These are phyloP conservation scores for Aspergillus olivimuriae DNA, from an alignment of 495 filamentous ascomycete species.

Conservation along the genomic window DNA sequence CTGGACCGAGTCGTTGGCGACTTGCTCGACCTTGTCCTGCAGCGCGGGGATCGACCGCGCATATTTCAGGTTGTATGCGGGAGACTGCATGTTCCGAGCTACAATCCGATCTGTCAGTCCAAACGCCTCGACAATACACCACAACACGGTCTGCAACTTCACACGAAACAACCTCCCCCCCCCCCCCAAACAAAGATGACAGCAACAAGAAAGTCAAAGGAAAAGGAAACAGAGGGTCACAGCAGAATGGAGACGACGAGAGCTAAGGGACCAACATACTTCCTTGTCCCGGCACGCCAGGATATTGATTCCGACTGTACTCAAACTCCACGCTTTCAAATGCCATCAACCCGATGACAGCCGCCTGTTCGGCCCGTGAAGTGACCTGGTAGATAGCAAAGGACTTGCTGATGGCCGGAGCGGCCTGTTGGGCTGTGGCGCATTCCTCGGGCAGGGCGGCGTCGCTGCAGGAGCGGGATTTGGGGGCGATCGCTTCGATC, in stretches of 20 bases:
- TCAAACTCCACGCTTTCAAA: constrained; percentile 64
- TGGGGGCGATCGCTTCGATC: constrained; percentile 45
- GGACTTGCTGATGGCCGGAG: constrained; percentile 46
- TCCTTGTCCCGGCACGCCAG: constrained; percentile 62
- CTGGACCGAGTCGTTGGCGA: constrained; percentile 32
- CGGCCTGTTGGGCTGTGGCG: constrained; percentile 57
- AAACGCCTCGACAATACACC: not conserved
- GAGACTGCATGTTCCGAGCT: constrained; percentile 70
- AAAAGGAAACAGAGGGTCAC: not conserved
- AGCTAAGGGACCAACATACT: constrained; percentile 36
- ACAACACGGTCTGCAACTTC: not conserved
- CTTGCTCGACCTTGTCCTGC: constrained; percentile 24
- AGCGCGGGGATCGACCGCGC: constrained; percentile 51
- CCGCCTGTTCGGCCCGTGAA: constrained; percentile 52
- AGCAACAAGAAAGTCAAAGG: not conserved
- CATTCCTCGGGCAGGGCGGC: constrained; percentile 49
- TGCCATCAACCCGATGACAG: constrained; percentile 55
- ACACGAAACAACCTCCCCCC: not conserved
- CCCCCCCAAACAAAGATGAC: too few species aligned
- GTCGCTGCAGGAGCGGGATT: constrained; percentile 9
- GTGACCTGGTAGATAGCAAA: constrained; percentile 52
- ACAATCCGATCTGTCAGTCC: not conserved
- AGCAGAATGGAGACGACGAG: constrained; percentile 2
- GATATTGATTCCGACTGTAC: constrained; percentile 60
- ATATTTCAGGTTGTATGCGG: constrained; percentile 55